Evolutionary conservation across 192 early-diverging fungal genomes (phyloP).

Genomic region (Glomus cerebriforme): DNA sequence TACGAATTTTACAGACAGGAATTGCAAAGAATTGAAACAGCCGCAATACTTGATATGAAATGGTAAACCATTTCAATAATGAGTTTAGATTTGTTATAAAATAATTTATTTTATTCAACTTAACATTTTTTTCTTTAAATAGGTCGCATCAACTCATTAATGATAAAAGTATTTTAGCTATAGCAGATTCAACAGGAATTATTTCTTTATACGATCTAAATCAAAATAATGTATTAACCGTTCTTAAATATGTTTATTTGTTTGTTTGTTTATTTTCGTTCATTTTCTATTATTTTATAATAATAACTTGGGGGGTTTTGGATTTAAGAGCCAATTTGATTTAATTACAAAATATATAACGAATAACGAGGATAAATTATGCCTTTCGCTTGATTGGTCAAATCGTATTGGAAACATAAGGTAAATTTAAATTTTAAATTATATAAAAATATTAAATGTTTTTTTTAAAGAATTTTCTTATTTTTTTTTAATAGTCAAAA

Average conservation of each 20-base stretch:
- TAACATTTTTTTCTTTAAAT: constrained; percentile 9
- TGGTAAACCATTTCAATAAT: constrained; percentile 41
- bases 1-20: constrained; percentile 36
- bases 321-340: constrained; percentile 35
- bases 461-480: too few species aligned
- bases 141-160: constrained; percentile 58
- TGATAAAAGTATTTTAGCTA: constrained; percentile 55
- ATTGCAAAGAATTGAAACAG: constrained; percentile 59
- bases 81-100: background rate
- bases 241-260: too few species aligned
- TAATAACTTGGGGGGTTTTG: too few species aligned
- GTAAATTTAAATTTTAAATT: constrained; percentile 8
- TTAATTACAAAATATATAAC: constrained; percentile 42
- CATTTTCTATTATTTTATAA: background rate
- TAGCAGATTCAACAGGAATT: constrained; percentile 62
- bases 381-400: constrained; percentile 90
- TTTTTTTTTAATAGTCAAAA: constrained; percentile 21
- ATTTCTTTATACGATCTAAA: constrained; percentile 54
- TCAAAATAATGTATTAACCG: background rate
- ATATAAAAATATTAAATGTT: too few species aligned
- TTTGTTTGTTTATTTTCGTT: background rate
- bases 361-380: constrained; percentile 61
- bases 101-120: background rate
- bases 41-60: constrained; percentile 75
- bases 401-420: constrained; percentile 52